Evolutionary conservation across 352 stramenopile genomes (phyloP).

Genomic region (Elongisporangium prolatum): DNA sequence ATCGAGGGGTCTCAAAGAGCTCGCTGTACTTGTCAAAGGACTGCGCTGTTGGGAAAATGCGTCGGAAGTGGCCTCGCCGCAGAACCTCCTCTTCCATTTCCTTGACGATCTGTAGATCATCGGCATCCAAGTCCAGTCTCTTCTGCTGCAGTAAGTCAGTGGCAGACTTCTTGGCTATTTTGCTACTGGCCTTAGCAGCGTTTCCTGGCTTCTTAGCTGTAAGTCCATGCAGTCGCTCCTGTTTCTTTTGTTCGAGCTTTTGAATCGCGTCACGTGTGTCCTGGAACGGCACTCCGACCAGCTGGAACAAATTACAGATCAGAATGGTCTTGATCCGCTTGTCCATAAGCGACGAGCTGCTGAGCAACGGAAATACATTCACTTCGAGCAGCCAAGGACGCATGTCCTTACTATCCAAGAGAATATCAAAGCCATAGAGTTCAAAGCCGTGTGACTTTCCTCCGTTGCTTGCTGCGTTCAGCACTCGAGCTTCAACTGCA

Average conservation of each 20-base stretch:
- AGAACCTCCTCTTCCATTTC: conserved; percentile 62
- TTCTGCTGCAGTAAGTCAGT: conserved; percentile 29
- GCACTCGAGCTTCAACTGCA: conserved; percentile 76
- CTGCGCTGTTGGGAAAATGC: conserved; percentile 61
- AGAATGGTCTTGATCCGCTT: conserved; percentile 88
- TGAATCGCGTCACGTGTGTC: conserved; percentile 26
- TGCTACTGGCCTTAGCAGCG: conserved; percentile 1
- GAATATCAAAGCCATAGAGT: conserved; percentile 87
- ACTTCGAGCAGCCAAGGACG: conserved; percentile 88
- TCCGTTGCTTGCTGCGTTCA: conserved; percentile 20
- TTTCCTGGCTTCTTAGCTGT: conserved; percentile 12
- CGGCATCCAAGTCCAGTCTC: conserved; percentile 41
- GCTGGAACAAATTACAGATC: conserved; percentile 84
- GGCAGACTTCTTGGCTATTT: conserved; percentile 14
- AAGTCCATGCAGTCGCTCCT: conserved; percentile 42
- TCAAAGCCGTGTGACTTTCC: conserved; percentile 58
- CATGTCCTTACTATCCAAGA: conserved; percentile 71
- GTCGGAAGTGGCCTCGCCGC: conserved; percentile 59
- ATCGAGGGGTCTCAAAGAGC: conserved; percentile 50
- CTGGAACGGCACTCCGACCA: conserved; percentile 58
- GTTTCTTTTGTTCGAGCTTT: conserved; percentile 37
- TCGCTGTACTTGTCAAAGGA: conserved; percentile 46
- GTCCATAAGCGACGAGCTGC: conserved; percentile 80
- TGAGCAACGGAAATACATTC: conserved; percentile 89
- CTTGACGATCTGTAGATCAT: conserved; percentile 48